Conservation (phyloP, 1,284 basidiomycete species). For the Sanghuangporus sanghuang region DNA sequence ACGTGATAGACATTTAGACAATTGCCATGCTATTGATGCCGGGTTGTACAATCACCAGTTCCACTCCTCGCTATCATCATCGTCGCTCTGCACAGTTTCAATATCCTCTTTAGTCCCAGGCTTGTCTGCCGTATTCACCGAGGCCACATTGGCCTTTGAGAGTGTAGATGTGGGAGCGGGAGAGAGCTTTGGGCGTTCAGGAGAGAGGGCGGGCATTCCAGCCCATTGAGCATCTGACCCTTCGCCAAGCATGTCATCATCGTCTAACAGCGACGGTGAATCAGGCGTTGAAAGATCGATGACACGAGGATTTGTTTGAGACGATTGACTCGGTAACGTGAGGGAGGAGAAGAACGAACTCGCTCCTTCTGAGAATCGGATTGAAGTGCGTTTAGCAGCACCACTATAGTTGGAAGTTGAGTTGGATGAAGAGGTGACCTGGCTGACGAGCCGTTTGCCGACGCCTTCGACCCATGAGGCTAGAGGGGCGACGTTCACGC, state of each 20-base stretch:
- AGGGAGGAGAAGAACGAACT: conserved; percentile 50
- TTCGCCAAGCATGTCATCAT: conserved; percentile 13
- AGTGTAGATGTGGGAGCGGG: conserved; percentile 15
- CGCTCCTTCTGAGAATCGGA: conserved; percentile 60
- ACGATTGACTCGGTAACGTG: conserved; percentile 25
- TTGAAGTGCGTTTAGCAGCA: conserved; percentile 59
- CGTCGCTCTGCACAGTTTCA: conserved; percentile 13
- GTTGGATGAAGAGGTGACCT: conserved; percentile 30
- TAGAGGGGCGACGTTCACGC: conserved; percentile 36
- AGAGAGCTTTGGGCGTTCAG: conserved; percentile 17
- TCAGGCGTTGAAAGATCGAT: conserved; percentile 9
- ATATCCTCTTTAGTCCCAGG: conserved; percentile 18
- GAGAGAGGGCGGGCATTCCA: conserved; percentile 7
- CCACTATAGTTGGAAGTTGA: not conserved
- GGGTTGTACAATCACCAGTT: conserved; percentile 42
- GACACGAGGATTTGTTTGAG: conserved; percentile 11
- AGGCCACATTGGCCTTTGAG: not conserved
- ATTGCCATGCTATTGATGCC: too few species aligned
- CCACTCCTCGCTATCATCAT: conserved; percentile 54
- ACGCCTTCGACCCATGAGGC: conserved; percentile 36
- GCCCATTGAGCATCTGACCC: not conserved
- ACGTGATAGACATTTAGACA: too few species aligned
- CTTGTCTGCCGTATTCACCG: conserved; percentile 8
- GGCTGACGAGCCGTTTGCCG: conserved; percentile 56
- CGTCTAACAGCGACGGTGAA: conserved; percentile 5